phyloP scores from a whole-genome alignment of 2,329 filamentous ascomycete genomes.

The Pseudogymnoascus pannorum region DNA sequence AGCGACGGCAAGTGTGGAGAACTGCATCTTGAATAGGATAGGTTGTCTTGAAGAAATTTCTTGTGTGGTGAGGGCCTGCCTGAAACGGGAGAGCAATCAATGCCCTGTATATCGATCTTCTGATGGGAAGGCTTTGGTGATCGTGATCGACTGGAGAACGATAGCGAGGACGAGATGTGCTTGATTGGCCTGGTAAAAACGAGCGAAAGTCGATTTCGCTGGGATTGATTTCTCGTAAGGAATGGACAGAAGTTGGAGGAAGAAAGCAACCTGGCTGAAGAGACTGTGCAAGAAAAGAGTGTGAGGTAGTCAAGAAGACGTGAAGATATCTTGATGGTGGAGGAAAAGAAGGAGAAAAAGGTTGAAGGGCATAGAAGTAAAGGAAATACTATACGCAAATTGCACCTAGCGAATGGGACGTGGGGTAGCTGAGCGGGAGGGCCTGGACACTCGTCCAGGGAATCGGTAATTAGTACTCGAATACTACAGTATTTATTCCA shows the following conservation, averaged over 20 bases:
- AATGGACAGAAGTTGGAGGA: conserved; percentile 4
- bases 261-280: conserved; percentile 4
- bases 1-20: neutral
- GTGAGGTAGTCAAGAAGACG: neutral
- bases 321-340: neutral
- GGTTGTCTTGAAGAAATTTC: neutral
- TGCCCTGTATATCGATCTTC: neutral
- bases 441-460: neutral
- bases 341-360: neutral
- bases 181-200: neutral
- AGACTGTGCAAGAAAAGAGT: conserved; percentile 9
- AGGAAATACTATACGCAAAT: neutral
- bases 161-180: neutral
- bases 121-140: neutral
- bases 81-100: conserved; percentile 1
- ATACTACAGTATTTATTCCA: neutral
- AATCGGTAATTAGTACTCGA: neutral
- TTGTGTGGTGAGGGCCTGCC: conserved; percentile 7
- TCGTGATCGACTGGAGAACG: neutral
- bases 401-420: neutral
- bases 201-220: conserved; percentile 10
- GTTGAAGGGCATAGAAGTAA: neutral
- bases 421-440: neutral
- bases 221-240: neutral
- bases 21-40: conserved; percentile 2